Percentiles rank a stretch among this genome's conserved stretches.
These are phyloP conservation scores for Chloranthus sessilifolius DNA, from an alignment of 164 flowering plant species.

Conservation along the genomic window DNA sequence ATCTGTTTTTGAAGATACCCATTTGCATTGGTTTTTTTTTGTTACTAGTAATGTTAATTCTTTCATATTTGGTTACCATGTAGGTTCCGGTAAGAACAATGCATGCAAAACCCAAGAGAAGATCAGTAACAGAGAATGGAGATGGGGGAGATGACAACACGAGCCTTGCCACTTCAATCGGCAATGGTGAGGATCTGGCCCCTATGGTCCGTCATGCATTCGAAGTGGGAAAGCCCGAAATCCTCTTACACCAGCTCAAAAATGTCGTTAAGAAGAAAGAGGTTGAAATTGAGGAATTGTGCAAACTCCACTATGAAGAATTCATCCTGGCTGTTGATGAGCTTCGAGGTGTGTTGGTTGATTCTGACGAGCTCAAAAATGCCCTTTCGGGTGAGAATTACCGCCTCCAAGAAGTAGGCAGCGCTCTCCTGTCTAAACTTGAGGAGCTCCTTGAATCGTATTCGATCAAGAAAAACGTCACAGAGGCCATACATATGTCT, in stretches of 20 bases:
- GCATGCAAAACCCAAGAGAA: slow-evolving; percentile 65
- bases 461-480: slow-evolving; percentile 64
- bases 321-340: slow-evolving; percentile 91
- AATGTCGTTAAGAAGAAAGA: slow-evolving; percentile 76
- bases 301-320: slow-evolving; percentile 90
- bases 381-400: slow-evolving; percentile 69
- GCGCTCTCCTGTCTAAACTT: slow-evolving; percentile 53
- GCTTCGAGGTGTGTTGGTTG: slow-evolving; percentile 88
- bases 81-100: slow-evolving; percentile 20
- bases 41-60: no score
- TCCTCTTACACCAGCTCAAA: slow-evolving; percentile 72
- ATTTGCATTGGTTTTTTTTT: no score
- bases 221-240: slow-evolving; percentile 73
- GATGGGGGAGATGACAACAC: slow-evolving; percentile 62
- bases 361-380: slow-evolving; percentile 86
- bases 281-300: slow-evolving; percentile 89
- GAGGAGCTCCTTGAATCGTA: slow-evolving; percentile 81
- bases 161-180: slow-evolving; percentile 59
- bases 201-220: slow-evolving; percentile 81
- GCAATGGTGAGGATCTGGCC: slow-evolving; percentile 84
- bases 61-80: background rate
- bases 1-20: no score
- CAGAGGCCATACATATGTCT: slow-evolving; percentile 69
- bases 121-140: slow-evolving; percentile 59
- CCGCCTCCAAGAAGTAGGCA: slow-evolving; percentile 75